Percentiles rank a stretch among this genome's conserved stretches.
These are phyloP conservation scores for Nicotiana undulata DNA, from an alignment of 257 asterid species.

Conservation along the genomic window DNA sequence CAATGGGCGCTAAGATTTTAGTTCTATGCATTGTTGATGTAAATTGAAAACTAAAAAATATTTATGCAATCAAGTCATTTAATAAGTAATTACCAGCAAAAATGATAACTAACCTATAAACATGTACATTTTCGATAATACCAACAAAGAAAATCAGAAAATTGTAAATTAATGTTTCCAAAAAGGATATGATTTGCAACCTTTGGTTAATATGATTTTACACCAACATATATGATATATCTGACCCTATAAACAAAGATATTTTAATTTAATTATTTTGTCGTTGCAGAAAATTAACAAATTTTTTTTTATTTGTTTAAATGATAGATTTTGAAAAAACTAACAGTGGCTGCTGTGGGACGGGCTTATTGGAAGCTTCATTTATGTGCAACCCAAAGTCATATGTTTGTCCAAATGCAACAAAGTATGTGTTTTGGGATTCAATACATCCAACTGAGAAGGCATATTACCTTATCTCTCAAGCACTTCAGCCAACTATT, in stretches of 20 bases:
- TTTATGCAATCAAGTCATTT: no score
- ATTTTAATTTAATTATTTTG: no score
- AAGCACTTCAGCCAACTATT: slow-evolving; percentile 29
- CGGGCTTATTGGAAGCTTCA: slow-evolving; percentile 53
- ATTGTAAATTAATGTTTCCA: not conserved
- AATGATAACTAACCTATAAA: no score
- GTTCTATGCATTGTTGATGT: no score
- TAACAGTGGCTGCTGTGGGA: slow-evolving; percentile 70
- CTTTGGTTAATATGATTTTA: no score
- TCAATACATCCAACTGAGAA: slow-evolving; percentile 63
- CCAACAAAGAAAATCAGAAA: not conserved
- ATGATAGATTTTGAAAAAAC: slow-evolving; percentile 51
- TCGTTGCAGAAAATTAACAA: not conserved
- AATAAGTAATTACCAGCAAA: no score
- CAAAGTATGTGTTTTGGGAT: slow-evolving; percentile 60
- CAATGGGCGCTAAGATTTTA: no score
- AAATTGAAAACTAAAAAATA: no score
- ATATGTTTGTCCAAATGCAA: slow-evolving; percentile 38
- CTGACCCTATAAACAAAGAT: no score
- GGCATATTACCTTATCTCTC: slow-evolving; percentile 31
- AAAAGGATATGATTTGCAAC: no score
- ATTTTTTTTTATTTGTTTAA: not conserved
- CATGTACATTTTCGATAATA: no score
- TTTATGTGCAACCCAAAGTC: slow-evolving; percentile 44
- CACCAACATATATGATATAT: no score